phyloP scores from a whole-genome alignment of 2,329 filamentous ascomycete genomes.

The Aspergillus unguis region DNA sequence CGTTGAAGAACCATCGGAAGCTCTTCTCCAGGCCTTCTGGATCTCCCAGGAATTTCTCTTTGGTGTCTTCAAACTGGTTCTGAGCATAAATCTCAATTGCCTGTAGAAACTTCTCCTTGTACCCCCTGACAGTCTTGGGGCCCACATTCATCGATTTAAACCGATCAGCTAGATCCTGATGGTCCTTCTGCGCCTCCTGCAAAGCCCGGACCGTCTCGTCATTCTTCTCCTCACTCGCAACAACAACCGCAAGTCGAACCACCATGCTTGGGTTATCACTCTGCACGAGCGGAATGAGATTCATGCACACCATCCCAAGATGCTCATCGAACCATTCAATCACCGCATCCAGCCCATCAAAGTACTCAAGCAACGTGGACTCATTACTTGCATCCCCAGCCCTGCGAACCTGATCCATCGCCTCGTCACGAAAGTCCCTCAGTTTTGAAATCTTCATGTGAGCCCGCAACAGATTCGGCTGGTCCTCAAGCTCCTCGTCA shows the following conservation, averaged over 20 bases:
- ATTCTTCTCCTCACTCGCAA: slow-evolving; percentile 94
- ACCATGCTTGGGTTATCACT: slow-evolving; percentile 84
- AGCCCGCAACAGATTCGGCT: slow-evolving; percentile 83
- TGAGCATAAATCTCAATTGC: slow-evolving; percentile 72
- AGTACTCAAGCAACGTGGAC: slow-evolving; percentile 84
- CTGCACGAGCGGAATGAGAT: slow-evolving; percentile 82
- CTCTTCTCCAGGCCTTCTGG: slow-evolving; percentile 79
- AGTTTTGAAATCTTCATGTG: slow-evolving; percentile 91
- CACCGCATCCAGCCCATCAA: slow-evolving; percentile 77
- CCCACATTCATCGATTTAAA: slow-evolving; percentile 96
- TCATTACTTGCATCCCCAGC: slow-evolving; percentile 71
- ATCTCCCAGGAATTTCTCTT: slow-evolving; percentile 76
- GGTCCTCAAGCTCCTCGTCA: slow-evolving; percentile 79
- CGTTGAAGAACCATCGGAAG: slow-evolving; percentile 96
- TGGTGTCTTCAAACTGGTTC: slow-evolving; percentile 68
- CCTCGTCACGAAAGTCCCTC: slow-evolving; percentile 90
- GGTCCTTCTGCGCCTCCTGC: slow-evolving; percentile 91
- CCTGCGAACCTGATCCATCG: slow-evolving; percentile 89
- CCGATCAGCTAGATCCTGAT: slow-evolving; percentile 86
- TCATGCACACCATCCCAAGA: slow-evolving; percentile 81
- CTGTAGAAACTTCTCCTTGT: slow-evolving; percentile 92
- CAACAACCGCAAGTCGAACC: slow-evolving; percentile 84
- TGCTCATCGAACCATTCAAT: slow-evolving; percentile 97
- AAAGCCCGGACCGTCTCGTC: slow-evolving; percentile 87
- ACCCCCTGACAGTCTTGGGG: slow-evolving; percentile 85